phyloP scores from a whole-genome alignment of 1,284 basidiomycete genomes.

The Fistulina hepatica region DNA sequence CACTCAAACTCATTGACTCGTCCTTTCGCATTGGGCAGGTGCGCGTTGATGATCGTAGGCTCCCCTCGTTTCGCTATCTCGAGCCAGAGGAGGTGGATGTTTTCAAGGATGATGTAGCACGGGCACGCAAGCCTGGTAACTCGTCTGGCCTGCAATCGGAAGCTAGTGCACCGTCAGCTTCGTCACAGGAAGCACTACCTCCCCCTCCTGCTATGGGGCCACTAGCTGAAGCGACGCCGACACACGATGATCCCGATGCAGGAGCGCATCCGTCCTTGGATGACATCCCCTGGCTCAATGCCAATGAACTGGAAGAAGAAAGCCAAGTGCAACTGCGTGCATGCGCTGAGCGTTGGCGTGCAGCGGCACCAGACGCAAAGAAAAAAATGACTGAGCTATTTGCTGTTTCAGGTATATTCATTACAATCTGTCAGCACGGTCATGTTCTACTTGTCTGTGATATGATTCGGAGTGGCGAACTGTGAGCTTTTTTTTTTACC shows the following conservation, averaged over 20 bases:
- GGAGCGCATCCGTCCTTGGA: too few relatives aligned
- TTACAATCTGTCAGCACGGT: conserved; percentile 20
- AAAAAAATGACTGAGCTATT: conserved; percentile 25
- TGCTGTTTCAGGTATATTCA: conserved; percentile 25
- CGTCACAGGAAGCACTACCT: too few relatives aligned
- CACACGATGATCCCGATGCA: too few relatives aligned
- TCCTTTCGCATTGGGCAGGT: conserved; percentile 14
- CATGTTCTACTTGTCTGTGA: conserved; percentile 18
- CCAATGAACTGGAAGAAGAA: conserved; percentile 6
- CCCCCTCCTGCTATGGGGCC: too few relatives aligned
- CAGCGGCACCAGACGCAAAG: conserved; percentile 21
- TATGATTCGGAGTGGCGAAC: conserved; percentile 22
- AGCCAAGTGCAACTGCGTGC: too few relatives aligned
- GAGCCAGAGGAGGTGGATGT: conserved; percentile 17
- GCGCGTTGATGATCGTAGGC: conserved; percentile 9
- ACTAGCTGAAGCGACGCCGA: too few relatives aligned
- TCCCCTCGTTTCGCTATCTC: conserved; percentile 12
- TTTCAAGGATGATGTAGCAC: conserved; percentile 23
- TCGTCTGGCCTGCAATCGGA: too few relatives aligned
- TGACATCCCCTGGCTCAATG: conserved; percentile 10
- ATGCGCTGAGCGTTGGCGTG: conserved; percentile 26
- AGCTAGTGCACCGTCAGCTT: too few relatives aligned
- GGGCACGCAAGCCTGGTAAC: too few relatives aligned
- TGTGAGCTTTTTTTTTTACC: conserved; percentile 17
- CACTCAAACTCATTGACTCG: conserved; percentile 21